These are phyloP conservation scores for Lipomyces yamadae DNA, from an alignment of 805 yeast genomes.

Conservation along the genomic window DNA sequence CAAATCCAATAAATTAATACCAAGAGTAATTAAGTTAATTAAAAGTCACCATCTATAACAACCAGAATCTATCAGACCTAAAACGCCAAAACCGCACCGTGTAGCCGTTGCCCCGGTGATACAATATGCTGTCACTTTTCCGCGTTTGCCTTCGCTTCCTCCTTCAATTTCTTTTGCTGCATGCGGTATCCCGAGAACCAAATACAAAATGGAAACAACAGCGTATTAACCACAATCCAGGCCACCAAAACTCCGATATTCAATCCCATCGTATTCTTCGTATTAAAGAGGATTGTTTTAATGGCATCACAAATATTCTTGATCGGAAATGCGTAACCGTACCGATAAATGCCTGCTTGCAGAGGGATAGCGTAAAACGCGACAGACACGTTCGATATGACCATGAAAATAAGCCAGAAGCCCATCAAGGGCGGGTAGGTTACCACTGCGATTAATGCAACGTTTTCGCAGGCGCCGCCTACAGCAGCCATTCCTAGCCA, in stretches of 20 bases:
- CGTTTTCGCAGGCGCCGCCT: constrained; percentile 74
- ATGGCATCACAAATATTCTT: constrained; percentile 66
- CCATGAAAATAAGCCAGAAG: constrained; percentile 74
- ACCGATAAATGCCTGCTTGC: constrained; percentile 60
- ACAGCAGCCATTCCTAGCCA: constrained; percentile 74
- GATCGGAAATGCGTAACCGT: constrained; percentile 71
- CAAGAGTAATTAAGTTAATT: too few relatives aligned
- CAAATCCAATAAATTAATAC: background rate
- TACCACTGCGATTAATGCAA: constrained; percentile 57
- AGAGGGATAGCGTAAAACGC: constrained; percentile 68
- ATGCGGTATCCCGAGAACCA: constrained; percentile 17
- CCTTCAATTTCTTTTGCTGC: constrained; percentile 12
- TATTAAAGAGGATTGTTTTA: constrained; percentile 62
- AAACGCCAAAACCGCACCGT: background rate
- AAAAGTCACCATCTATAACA: too few relatives aligned
- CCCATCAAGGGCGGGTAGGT: constrained; percentile 67
- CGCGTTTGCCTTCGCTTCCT: background rate
- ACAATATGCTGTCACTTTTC: constrained; percentile 3
- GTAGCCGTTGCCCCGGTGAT: too few relatives aligned
- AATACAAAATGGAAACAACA: constrained; percentile 27
- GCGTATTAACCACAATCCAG: constrained; percentile 60
- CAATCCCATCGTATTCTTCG: constrained; percentile 64
- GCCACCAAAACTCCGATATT: constrained; percentile 63
- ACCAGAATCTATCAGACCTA: too few relatives aligned
- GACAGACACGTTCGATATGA: constrained; percentile 68